Conservation (phyloP, 2,329 filamentous ascomycete genomes). For the Exophiala mesophila region DNA sequence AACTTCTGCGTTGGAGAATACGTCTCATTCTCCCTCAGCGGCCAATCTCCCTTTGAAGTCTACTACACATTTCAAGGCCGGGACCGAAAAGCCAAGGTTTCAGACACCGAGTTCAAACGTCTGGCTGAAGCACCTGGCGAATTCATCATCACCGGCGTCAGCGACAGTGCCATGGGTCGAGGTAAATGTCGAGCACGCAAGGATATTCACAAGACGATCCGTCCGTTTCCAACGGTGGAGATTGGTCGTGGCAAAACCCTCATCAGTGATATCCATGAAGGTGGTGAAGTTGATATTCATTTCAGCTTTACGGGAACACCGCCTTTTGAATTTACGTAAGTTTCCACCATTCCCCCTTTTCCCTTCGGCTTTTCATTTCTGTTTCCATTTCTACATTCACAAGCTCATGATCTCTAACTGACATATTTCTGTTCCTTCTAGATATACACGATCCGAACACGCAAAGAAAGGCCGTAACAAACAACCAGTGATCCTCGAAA, state of each 20-base stretch:
- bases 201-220: slow-evolving; percentile 75
- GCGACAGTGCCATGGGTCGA: slow-evolving; percentile 63
- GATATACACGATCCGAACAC: slow-evolving; percentile 84
- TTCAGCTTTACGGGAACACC: slow-evolving; percentile 96
- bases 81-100: slow-evolving; percentile 70
- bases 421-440: slow-evolving; percentile 29
- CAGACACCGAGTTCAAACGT: slow-evolving; percentile 67
- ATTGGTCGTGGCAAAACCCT: slow-evolving; percentile 78
- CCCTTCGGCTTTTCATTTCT: slow-evolving; percentile 1
- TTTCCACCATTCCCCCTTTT: slow-evolving; percentile 15
- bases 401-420: slow-evolving; percentile 1
- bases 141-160: slow-evolving; percentile 80
- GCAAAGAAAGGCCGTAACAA: slow-evolving; percentile 61
- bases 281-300: slow-evolving; percentile 83
- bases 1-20: slow-evolving; percentile 97
- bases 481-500: slow-evolving; percentile 71
- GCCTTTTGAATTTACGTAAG: slow-evolving; percentile 87
- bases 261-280: slow-evolving; percentile 92
- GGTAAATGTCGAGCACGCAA: slow-evolving; percentile 74
- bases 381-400: slow-evolving; percentile 1
- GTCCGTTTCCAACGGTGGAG: slow-evolving; percentile 84
- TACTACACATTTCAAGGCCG: slow-evolving; percentile 82
- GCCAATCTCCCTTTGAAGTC: slow-evolving; percentile 86
- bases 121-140: slow-evolving; percentile 86
- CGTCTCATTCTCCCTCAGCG: slow-evolving; percentile 85